Conservation (phyloP, 2,329 filamentous ascomycete genomes). For the Pseudogymnoascus sp. region DNA sequence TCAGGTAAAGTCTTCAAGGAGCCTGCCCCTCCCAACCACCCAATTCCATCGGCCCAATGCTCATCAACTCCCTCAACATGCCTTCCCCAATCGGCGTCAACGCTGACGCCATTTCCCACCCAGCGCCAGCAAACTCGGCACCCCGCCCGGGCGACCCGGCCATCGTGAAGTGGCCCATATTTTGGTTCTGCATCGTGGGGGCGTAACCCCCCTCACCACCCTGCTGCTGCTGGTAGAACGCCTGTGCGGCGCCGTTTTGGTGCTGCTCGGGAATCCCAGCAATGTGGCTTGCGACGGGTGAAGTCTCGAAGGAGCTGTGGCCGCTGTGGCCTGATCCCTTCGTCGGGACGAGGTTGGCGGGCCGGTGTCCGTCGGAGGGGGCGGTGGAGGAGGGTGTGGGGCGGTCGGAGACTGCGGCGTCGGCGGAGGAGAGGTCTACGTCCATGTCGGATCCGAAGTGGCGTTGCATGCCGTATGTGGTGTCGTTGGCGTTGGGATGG, state of each 20-base stretch:
- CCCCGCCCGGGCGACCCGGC: neutral
- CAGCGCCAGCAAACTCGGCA: neutral
- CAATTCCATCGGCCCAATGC: slow-evolving; percentile 54
- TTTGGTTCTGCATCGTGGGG: neutral
- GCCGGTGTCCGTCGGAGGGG: slow-evolving; percentile 34
- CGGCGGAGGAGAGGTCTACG: slow-evolving; percentile 42
- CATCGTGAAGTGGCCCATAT: neutral
- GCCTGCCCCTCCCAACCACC: slow-evolving; percentile 42
- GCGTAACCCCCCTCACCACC: neutral
- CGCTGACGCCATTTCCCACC: slow-evolving; percentile 35
- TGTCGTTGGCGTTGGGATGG: neutral
- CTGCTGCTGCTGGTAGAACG: neutral
- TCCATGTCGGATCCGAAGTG: slow-evolving; percentile 27
- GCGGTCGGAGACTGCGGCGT: slow-evolving; percentile 40
- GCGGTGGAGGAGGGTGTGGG: slow-evolving; percentile 53
- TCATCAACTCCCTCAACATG: slow-evolving; percentile 49
- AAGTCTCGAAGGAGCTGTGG: slow-evolving; percentile 44
- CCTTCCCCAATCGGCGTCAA: slow-evolving; percentile 52
- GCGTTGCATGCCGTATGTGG: neutral
- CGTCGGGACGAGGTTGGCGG: neutral
- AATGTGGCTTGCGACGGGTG: slow-evolving; percentile 33
- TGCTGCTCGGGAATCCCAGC: neutral
- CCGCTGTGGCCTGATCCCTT: slow-evolving; percentile 24
- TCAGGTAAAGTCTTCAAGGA: neutral
- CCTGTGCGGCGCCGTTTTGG: neutral